Conservation (phyloP, 2,329 filamentous ascomycete genomes). For the Leptographium lundbergii region DNA sequence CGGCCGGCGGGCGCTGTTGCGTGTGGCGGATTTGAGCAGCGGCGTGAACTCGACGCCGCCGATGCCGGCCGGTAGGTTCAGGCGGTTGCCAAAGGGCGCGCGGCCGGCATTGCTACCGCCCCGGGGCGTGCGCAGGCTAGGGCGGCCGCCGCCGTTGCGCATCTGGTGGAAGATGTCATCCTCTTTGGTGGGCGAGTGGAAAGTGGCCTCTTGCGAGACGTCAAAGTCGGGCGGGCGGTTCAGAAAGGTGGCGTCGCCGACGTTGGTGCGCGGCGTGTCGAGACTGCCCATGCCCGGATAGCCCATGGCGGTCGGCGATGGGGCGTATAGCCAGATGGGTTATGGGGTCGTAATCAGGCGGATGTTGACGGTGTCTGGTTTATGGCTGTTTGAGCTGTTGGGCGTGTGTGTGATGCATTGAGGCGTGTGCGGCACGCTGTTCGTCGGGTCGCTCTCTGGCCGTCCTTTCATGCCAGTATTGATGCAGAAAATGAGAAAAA, state of each 20-base stretch:
- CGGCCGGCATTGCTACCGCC: slow-evolving; percentile 30
- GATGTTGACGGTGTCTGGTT: not conserved
- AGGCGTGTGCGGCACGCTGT: not conserved
- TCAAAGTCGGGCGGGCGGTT: slow-evolving; percentile 61
- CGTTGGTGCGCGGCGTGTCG: slow-evolving; percentile 76
- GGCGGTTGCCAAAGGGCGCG: slow-evolving; percentile 56
- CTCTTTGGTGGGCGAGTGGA: slow-evolving; percentile 66
- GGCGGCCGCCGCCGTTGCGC: slow-evolving; percentile 48
- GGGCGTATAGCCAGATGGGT: not conserved
- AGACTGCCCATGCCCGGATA: slow-evolving; percentile 52
- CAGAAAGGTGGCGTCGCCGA: slow-evolving; percentile 74
- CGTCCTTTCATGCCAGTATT: not conserved
- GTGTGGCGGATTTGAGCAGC: slow-evolving; percentile 68
- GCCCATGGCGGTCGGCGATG: slow-evolving; percentile 37
- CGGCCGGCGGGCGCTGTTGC: slow-evolving; percentile 54
- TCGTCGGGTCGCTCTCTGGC: not conserved
- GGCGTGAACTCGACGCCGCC: slow-evolving; percentile 82
- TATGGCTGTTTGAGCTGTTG: not conserved
- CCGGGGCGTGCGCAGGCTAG: slow-evolving; percentile 61
- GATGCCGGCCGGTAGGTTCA: slow-evolving; percentile 54
- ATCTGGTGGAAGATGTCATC: slow-evolving; percentile 66
- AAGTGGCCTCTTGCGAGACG: slow-evolving; percentile 77
- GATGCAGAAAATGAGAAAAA: not conserved
- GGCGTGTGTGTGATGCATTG: not conserved
- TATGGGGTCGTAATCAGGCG: not conserved